These are phyloP conservation scores for Letharia lupina DNA, from an alignment of 495 filamentous ascomycete genomes.

Conservation along the genomic window DNA sequence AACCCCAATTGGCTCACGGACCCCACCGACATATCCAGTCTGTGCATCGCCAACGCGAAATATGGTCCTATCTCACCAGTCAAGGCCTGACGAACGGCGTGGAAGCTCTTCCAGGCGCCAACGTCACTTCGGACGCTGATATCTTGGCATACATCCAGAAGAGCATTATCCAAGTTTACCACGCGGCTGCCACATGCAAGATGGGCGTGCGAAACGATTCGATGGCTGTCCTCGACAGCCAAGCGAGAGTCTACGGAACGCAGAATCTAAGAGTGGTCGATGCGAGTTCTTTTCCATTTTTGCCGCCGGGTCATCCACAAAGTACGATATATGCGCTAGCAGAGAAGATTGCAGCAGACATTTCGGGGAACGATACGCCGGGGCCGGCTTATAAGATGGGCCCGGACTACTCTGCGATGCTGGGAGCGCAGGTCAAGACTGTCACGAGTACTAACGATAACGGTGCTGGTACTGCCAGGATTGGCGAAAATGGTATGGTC, in stretches of 20 bases:
- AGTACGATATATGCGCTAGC: conserved; percentile 33
- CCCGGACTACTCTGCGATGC: too few relatives aligned
- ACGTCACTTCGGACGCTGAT: conserved; percentile 38
- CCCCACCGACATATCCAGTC: conserved; percentile 34
- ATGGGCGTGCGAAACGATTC: conserved; percentile 36
- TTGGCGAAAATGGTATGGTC: too few relatives aligned
- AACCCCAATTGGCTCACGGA: conserved; percentile 42
- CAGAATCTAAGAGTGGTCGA: conserved; percentile 40
- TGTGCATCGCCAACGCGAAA: conserved; percentile 40
- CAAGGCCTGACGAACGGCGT: conserved; percentile 25
- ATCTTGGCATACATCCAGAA: conserved; percentile 37
- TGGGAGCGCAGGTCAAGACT: too few relatives aligned
- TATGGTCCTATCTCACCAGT: conserved; percentile 24
- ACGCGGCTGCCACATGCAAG: conserved; percentile 38
- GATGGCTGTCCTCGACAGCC: conserved; percentile 38
- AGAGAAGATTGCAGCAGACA: conserved; percentile 34
- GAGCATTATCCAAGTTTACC: conserved; percentile 38
- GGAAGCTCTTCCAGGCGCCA: conserved; percentile 38
- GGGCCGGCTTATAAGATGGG: too few relatives aligned
- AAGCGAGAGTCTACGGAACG: conserved; percentile 35
- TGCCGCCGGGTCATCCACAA: conserved; percentile 40
- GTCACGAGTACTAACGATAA: too few relatives aligned
- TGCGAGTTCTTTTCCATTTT: conserved; percentile 43
- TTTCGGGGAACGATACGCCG: neutral
- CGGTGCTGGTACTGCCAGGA: too few relatives aligned